These are phyloP conservation scores for Neophaeococcomyces mojaviensis DNA, from an alignment of 2,329 filamentous ascomycete species.

Conservation along the genomic window DNA sequence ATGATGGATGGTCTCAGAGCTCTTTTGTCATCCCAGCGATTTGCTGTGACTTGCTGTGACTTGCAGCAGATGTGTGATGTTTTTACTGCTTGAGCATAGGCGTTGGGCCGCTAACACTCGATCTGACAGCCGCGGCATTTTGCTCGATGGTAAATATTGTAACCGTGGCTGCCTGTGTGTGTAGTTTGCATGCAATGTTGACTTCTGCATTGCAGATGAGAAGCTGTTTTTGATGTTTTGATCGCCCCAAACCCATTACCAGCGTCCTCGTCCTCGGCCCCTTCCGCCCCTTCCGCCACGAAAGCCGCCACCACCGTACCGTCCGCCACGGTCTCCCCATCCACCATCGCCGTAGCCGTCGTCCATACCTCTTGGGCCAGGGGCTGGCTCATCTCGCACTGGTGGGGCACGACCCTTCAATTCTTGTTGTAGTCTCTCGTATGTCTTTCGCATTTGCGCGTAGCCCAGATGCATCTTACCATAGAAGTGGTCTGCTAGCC, in stretches of 20 bases:
- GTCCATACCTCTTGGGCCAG: slow-evolving; percentile 38
- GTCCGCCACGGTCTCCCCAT: slow-evolving; percentile 42
- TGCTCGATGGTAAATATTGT: no score
- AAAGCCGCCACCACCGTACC: slow-evolving; percentile 45
- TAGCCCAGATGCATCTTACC: slow-evolving; percentile 99
- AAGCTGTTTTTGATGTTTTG: neutral
- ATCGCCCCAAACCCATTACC: slow-evolving; percentile 15
- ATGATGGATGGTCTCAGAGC: no score
- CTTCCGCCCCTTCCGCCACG: slow-evolving; percentile 43
- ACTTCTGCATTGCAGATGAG: no score
- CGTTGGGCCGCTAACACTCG: no score
- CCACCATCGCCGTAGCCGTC: slow-evolving; percentile 45
- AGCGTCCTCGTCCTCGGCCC: slow-evolving; percentile 25
- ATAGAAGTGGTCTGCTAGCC: slow-evolving; percentile 94
- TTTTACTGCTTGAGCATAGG: no score
- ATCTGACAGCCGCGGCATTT: no score
- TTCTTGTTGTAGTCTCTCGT: slow-evolving; percentile 78
- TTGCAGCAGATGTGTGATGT: no score
- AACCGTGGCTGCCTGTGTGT: no score
- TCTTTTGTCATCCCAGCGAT: no score
- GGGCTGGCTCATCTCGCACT: slow-evolving; percentile 30
- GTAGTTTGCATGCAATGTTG: no score
- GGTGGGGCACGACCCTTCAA: slow-evolving; percentile 64
- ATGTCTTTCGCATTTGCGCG: slow-evolving; percentile 94
- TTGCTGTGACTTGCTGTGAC: no score